A percentile compares a stretch with the other conserved stretches of the same genome.
phyloP scores from a whole-genome alignment of 352 stramenopile species.

The Pilasporangium apinafurcum region DNA sequence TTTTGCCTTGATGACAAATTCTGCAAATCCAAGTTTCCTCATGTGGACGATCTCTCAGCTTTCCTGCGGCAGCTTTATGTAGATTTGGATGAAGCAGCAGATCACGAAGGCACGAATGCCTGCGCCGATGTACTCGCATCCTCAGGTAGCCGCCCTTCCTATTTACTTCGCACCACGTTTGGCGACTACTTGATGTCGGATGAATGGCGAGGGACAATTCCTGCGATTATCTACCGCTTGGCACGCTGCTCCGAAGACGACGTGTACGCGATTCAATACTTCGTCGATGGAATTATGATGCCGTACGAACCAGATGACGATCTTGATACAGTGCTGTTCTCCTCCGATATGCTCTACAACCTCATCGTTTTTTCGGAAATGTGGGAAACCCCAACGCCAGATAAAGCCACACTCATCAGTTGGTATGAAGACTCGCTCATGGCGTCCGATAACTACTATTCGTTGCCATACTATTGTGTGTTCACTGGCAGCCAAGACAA shows the following conservation, averaged over 20 bases:
- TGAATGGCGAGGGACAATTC: conserved; percentile 26
- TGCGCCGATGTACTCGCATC: conserved; percentile 39
- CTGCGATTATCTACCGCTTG: conserved; percentile 49
- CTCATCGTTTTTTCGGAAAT: conserved; percentile 78
- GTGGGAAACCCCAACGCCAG: conserved; percentile 51
- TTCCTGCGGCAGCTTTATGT: conserved; percentile 50
- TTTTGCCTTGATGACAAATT: conserved; percentile 50
- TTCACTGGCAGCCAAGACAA: conserved; percentile 59
- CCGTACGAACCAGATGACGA: conserved; percentile 20
- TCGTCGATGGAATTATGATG: conserved; percentile 9
- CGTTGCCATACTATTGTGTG: conserved; percentile 69
- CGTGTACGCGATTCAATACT: conserved; percentile 24
- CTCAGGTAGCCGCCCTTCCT: conserved; percentile 42
- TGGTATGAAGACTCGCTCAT: conserved; percentile 61
- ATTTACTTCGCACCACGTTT: conserved; percentile 61
- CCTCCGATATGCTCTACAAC: conserved; percentile 72
- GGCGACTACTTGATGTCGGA: conserved; percentile 54
- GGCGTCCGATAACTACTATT: conserved; percentile 63
- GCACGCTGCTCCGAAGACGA: conserved; percentile 31
- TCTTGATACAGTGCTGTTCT: conserved; percentile 40
- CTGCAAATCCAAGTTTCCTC: conserved; percentile 59
- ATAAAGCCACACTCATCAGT: conserved; percentile 38
- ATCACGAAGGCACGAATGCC: conserved; percentile 27
- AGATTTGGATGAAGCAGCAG: conserved; percentile 37
- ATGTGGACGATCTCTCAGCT: conserved; percentile 31